phyloP scores from a whole-genome alignment of 371 early-diverging fungal species.

The Blakeslea trispora region DNA sequence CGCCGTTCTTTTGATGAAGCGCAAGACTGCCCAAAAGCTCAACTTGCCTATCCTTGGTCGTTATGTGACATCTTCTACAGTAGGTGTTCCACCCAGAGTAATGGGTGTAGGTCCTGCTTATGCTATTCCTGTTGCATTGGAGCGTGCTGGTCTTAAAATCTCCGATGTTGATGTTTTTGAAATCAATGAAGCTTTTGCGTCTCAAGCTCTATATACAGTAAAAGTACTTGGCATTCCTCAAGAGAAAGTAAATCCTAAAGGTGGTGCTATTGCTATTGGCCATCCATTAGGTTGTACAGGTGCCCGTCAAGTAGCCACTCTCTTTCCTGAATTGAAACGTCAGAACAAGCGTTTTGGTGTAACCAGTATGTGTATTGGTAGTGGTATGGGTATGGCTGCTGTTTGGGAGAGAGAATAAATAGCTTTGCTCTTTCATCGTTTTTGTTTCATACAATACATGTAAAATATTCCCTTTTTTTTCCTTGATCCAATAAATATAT shows the following conservation, averaged over 20 bases:
- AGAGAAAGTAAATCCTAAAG: conserved; percentile 97
- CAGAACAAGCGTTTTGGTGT: conserved; percentile 85
- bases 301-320: conserved; percentile 95
- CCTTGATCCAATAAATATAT: no score
- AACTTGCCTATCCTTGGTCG: conserved; percentile 88
- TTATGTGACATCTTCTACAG: conserved; percentile 86
- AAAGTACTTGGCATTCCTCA: conserved; percentile 81
- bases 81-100: conserved; percentile 92
- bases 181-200: conserved; percentile 99
- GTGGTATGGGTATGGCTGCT: conserved; percentile 97
- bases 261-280: conserved; percentile 87
- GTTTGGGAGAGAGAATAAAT: conserved; percentile 72
- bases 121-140: conserved; percentile 90
- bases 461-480: no score
- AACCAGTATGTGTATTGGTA: conserved; percentile 95
- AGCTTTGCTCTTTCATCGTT: no score
- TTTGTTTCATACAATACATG: no score
- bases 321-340: conserved; percentile 91
- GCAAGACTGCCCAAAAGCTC: conserved; percentile 88
- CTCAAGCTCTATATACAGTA: conserved; percentile 94
- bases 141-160: conserved; percentile 79
- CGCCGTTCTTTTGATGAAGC: conserved; percentile 94
- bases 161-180: conserved; percentile 82
- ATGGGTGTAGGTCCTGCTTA: conserved; percentile 98
- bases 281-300: conserved; percentile 88